These are phyloP conservation scores for Waitea zeae DNA, from an alignment of 1,284 basidiomycete species.

Conservation along the genomic window DNA sequence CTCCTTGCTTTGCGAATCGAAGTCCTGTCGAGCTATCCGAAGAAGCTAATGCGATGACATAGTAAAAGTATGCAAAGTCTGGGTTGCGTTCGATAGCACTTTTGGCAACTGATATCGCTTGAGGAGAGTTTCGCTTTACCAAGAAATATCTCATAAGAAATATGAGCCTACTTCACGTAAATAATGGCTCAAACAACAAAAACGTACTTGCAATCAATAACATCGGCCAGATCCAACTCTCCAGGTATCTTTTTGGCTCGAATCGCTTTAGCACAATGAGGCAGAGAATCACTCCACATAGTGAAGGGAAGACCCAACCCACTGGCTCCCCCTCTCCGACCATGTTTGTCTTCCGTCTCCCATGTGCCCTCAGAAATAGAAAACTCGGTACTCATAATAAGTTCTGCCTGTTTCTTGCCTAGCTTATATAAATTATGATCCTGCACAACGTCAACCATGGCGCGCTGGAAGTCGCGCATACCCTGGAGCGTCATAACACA, in stretches of 20 bases:
- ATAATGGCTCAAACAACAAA: too few relatives aligned
- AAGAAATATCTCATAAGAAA: too few relatives aligned
- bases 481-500: constrained; percentile 21
- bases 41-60: constrained; percentile 29
- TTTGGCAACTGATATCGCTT: constrained; percentile 25
- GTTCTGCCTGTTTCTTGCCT: constrained; percentile 25
- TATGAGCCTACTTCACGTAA: too few relatives aligned
- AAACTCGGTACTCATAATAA: constrained; percentile 39
- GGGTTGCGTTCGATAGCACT: constrained; percentile 31
- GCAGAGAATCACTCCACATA: constrained; percentile 34
- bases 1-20: constrained; percentile 30
- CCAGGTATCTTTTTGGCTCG: too few relatives aligned
- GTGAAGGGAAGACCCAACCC: constrained; percentile 35
- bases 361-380: constrained; percentile 31
- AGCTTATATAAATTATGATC: constrained; percentile 31
- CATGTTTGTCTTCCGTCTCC: constrained; percentile 16
- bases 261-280: too few relatives aligned
- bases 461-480: constrained; percentile 25
- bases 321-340: too few relatives aligned
- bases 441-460: constrained; percentile 28
- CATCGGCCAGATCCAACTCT: too few relatives aligned
- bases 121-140: constrained; percentile 20
- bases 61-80: constrained; percentile 37
- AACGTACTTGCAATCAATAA: too few relatives aligned
- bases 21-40: constrained; percentile 19